Conservation (phyloP, 2,329 filamentous ascomycete genomes). For the Botrytis deweyae region DNA sequence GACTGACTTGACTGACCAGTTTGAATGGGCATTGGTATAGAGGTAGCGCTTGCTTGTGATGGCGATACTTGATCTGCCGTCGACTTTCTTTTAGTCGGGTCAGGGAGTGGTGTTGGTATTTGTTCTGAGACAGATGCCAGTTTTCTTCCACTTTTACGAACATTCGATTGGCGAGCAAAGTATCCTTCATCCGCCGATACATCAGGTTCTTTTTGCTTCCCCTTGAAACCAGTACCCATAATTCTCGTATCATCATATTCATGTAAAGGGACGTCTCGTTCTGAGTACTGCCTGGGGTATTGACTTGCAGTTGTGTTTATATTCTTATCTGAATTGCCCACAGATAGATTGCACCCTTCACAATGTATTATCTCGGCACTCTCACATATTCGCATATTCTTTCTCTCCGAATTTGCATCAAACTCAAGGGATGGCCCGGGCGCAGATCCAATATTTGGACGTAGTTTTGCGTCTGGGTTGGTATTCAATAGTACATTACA, state of each 20-base stretch:
- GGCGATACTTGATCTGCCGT: background rate
- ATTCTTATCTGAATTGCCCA: background rate
- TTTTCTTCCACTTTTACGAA: background rate
- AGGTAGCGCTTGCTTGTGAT: background rate
- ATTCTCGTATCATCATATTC: background rate
- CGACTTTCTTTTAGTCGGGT: slow-evolving; percentile 17
- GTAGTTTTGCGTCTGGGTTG: background rate
- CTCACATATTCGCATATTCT: background rate
- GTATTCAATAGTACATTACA: slow-evolving; percentile 9
- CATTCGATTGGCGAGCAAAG: slow-evolving; percentile 8
- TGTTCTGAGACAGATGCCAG: background rate
- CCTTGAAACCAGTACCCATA: background rate
- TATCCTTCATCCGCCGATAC: slow-evolving; percentile 1
- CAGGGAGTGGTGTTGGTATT: background rate
- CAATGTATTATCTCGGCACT: background rate
- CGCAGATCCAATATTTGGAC: too few relatives aligned
- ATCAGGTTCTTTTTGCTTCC: background rate
- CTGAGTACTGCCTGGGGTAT: background rate
- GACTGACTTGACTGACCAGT: slow-evolving; percentile 6
- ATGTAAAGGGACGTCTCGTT: background rate
- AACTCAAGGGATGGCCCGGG: background rate
- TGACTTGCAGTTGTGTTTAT: background rate
- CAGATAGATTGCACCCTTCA: slow-evolving; percentile 10
- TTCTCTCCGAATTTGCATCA: background rate
- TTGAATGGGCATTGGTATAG: background rate